Conservation (phyloP, 2,329 filamentous ascomycete genomes). For the Penicillium rolfsii region DNA sequence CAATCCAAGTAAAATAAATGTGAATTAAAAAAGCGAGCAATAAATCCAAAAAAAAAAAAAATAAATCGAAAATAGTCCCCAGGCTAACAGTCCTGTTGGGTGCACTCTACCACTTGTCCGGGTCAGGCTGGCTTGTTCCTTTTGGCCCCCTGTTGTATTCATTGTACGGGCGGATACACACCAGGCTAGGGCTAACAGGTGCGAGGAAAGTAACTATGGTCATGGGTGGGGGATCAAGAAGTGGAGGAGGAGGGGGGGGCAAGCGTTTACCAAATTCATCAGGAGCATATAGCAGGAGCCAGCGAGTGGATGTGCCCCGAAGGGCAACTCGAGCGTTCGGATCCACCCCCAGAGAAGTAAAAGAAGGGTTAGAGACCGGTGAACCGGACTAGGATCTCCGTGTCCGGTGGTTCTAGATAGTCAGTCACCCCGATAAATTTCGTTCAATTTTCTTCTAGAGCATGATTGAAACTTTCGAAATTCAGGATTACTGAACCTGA, state of each 20-base stretch:
- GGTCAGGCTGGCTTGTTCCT: slow-evolving; percentile 30
- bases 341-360: slow-evolving; percentile 29
- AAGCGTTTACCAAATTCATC: slow-evolving; percentile 1
- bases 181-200: slow-evolving; percentile 26
- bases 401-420: background rate
- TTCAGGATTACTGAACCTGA: background rate
- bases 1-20: slow-evolving; percentile 1
- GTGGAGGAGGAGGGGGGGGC: background rate
- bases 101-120: slow-evolving; percentile 25
- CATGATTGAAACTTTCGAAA: background rate
- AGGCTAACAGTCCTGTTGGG: slow-evolving; percentile 29
- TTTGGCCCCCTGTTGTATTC: slow-evolving; percentile 30
- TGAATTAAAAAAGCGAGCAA: slow-evolving; percentile 1
- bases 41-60: slow-evolving; percentile 8
- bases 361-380: slow-evolving; percentile 20
- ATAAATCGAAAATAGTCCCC: slow-evolving; percentile 21
- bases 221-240: background rate
- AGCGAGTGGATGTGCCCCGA: background rate
- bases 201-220: slow-evolving; percentile 3
- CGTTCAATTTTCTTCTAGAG: background rate
- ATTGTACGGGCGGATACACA: slow-evolving; percentile 32
- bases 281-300: background rate
- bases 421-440: background rate
- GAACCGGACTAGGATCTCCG: slow-evolving; percentile 19
- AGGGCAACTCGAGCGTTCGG: slow-evolving; percentile 5